Base-by-base conservation (phyloP, 78 protist genomes). In the Mastigamoeba balamuthi region DNA sequence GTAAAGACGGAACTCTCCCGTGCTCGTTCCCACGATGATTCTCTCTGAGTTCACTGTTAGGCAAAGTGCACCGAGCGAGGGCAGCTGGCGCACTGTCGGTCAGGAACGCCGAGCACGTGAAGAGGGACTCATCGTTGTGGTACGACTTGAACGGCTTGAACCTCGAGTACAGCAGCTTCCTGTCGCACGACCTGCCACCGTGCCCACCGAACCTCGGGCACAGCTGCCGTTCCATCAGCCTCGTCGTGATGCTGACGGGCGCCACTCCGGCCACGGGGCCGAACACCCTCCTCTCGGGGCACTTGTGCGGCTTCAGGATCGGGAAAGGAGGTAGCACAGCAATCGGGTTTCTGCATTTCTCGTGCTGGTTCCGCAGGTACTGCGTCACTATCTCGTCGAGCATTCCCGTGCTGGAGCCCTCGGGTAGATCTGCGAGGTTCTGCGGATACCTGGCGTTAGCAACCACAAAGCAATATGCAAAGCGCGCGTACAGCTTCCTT, bases 321-420 rank as follows among this genome's bases (percentile, higher is more conserved):
- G 4, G 65, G 8, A 25, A 10, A 2, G 80, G 80, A 38, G 81
- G 81, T 37, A 67, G 69, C 17, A 77, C 81, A 27, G 73, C 40
- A 6, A 66, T n/a, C 6, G 81, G 81, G 29, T 76, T 30, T 7
- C 53, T 4, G 48, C 81, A 76, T 1, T 53, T 4, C 37, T 3
- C 23, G 67, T 77, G 81, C 69, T 77, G 81, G 2, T 41, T 66
- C 17, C 58, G 53, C 66, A 77, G 66, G 72, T 41, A 77, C 40
- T 77, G 73, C 48, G 64, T 52, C 42, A 77, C 74, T 8, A 77
- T 77, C 8, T 0, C n/a, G 43, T 76, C 63, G 10, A 76, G 73
- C 23, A n/a, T n/a, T n/a, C n/a, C n/a, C n/a, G n/a, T n/a, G n/a
- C n/a, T n/a, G n/a, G n/a, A n/a, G n/a, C n/a, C n/a, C n/a, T n/a